Conservation (phyloP, 345 rosid genomes). For the Citrus unshiu region DNA sequence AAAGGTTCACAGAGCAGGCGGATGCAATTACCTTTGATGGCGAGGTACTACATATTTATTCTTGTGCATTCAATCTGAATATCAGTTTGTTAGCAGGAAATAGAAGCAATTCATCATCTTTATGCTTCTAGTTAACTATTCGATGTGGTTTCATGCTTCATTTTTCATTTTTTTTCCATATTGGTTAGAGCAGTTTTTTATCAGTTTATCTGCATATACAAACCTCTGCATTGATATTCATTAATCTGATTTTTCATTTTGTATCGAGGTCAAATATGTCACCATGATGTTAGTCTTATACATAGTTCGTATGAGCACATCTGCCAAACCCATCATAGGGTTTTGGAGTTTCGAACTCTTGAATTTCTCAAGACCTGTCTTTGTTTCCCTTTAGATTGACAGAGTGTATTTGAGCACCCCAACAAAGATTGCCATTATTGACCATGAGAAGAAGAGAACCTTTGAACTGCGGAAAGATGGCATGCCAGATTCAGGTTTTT, state of each 20-base stretch:
- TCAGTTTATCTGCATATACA: neutral
- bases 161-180: neutral
- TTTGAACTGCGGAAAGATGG: conserved; percentile 81
- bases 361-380: neutral
- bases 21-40: conserved; percentile 95
- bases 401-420: conserved; percentile 92
- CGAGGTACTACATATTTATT: conserved; percentile 47
- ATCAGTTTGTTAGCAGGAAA: neutral
- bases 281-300: neutral
- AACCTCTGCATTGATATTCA: neutral
- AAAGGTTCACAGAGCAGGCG: conserved; percentile 93
- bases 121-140: neutral
- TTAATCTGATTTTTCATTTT: neutral
- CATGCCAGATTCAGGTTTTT: conserved; percentile 79
- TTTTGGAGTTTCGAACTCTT: neutral
- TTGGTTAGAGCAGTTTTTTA: neutral
- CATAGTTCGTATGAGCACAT: neutral
- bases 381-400: conserved; percentile 43
- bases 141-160: neutral
- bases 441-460: conserved; percentile 94
- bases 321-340: neutral
- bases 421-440: conserved; percentile 85
- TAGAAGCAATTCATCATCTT: neutral
- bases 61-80: neutral
- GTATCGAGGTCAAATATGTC: neutral